A percentile compares a stretch with the other conserved stretches of the same genome.
phyloP scores from a whole-genome alignment of 139 green algal species.

The Monoraphidium neglectum region DNA sequence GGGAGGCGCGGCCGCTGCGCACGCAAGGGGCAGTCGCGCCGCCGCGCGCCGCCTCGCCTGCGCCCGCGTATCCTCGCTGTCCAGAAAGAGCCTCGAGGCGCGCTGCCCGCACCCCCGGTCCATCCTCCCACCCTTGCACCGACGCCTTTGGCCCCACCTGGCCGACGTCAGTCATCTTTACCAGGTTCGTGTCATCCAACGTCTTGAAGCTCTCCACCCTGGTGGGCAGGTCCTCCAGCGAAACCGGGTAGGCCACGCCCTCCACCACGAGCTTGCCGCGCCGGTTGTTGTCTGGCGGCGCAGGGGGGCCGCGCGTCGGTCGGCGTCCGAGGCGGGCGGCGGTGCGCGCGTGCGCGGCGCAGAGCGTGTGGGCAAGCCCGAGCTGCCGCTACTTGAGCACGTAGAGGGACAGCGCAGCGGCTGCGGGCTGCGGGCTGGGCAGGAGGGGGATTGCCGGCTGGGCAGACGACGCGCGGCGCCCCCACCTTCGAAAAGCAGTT shows the following conservation, averaged over 20 bases:
- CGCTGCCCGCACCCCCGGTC: too few relatives aligned
- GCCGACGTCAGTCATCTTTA: conserved; percentile 88
- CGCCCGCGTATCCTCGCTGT: too few relatives aligned
- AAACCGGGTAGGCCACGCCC: conserved; percentile 50
- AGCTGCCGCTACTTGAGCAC: background rate
- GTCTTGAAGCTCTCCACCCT: conserved; percentile 94
- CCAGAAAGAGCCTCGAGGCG: too few relatives aligned
- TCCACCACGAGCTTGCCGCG: conserved; percentile 59
- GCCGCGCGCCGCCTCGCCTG: too few relatives aligned
- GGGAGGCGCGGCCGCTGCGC: too few relatives aligned
- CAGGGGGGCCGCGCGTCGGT: background rate
- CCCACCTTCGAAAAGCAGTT: conserved; percentile 41
- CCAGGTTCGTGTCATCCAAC: conserved; percentile 89
- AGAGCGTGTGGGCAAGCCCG: background rate
- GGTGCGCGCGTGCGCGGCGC: background rate
- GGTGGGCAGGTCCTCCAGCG: conserved; percentile 80
- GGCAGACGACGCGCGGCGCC: background rate
- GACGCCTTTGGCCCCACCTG: conserved; percentile 53
- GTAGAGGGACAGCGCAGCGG: background rate
- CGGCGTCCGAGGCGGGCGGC: background rate
- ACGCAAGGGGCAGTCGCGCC: too few relatives aligned
- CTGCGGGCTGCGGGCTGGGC: background rate
- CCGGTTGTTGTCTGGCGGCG: background rate
- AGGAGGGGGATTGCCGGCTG: background rate
- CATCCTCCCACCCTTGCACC: too few relatives aligned